Base-by-base conservation (phyloP, 768 basidiomycete genomes). In the Podaxis rugospora region DNA sequence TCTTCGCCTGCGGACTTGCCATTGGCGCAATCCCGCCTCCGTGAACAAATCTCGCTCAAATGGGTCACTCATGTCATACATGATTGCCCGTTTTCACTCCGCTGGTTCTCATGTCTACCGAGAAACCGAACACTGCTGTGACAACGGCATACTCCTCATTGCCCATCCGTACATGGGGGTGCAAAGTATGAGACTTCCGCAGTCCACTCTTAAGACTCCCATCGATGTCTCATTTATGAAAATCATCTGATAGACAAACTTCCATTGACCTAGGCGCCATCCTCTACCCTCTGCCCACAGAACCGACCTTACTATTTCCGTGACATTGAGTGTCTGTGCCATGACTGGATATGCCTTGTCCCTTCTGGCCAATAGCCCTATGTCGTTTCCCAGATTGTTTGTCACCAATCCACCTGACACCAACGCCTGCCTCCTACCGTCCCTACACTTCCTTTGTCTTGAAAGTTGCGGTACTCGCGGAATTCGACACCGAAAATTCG, bases 271-370 rank as follows among this genome's bases (percentile, higher is more conserved):
- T 51, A 27, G 25, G 32, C 4, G 42, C 16, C 40, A 52, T 51
- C 49, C 40, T 25, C 57, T 27, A 39, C 21, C 36, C 51, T 50
- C 47, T 50, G 47, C 49, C 25, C 57, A 9, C 25, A 40, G 35
- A 51, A 47, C 57, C 25, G 7, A 37, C 39, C 32, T 57, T 59
- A n/a, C 57, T 51, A 59, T 51, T 59, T 58, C 36, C 35, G 57
- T 58, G 46, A 7, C 46, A 18, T 32, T 23, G 16, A 51, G 49
- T 59, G 39, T n/a, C 50, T 18, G 39, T 51, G 16, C 21, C 39
- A 59, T 28, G 57, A 11, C 37, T 28, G 7, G 11, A n/a, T 27
- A 23, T 32, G 11, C n/a, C 56, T 36, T 21, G 36, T 51, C 50
- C 35, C 49, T 36, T 50, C 49, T 21, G 18, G 47, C 44, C 42